phyloP scores from a whole-genome alignment of 1,284 basidiomycete species.

The Rhodotorula sp. region DNA sequence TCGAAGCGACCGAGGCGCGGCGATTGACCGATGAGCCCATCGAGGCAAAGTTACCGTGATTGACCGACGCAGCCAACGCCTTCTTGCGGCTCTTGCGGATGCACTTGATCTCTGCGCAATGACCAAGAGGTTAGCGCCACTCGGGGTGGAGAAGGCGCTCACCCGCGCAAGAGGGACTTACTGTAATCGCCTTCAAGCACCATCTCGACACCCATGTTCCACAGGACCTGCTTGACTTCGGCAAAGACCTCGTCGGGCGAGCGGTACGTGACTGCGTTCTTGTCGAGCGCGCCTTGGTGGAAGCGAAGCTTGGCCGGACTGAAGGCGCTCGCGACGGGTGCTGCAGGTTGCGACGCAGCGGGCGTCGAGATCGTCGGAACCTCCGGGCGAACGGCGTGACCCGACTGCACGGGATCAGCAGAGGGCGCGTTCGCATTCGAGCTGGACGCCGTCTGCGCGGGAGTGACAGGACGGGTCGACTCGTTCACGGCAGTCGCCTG shows the following conservation, averaged over 20 bases:
- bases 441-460: constrained; percentile 43
- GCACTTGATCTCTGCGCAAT: constrained; percentile 39
- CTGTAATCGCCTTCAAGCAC: constrained; percentile 84
- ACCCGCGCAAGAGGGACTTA: constrained; percentile 29
- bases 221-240: constrained; percentile 73
- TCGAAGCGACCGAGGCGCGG: constrained; percentile 8
- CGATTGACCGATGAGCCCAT: constrained; percentile 7
- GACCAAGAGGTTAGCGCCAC: background rate
- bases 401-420: background rate
- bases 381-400: too few species aligned
- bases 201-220: constrained; percentile 87
- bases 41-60: constrained; percentile 41
- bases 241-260: constrained; percentile 82
- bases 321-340: constrained; percentile 4
- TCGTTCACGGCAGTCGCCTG: background rate
- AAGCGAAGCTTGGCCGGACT: constrained; percentile 63
- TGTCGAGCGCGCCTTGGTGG: constrained; percentile 91
- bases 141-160: background rate
- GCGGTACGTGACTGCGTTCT: constrained; percentile 80
- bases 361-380: background rate
- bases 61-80: constrained; percentile 28
- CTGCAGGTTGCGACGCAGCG: constrained; percentile 1
- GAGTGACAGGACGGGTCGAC: background rate
- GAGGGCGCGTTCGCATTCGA: constrained; percentile 32
- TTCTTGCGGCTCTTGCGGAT: constrained; percentile 46